Evolutionary conservation across 441 rosid species (phyloP).

Genomic region (Populus hybrid): DNA sequence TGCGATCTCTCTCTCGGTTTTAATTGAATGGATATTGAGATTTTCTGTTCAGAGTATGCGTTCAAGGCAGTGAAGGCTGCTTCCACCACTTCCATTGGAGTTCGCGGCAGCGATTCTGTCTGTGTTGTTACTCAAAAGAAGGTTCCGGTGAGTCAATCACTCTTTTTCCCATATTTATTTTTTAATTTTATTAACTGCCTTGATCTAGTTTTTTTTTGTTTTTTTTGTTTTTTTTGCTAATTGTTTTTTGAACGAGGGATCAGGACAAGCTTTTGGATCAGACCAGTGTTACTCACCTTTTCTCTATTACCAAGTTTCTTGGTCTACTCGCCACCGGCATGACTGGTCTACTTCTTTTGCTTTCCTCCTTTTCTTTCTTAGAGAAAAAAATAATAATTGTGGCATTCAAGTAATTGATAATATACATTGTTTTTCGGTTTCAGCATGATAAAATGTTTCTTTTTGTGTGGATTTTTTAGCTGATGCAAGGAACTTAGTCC

Average conservation of each 20-base stretch:
- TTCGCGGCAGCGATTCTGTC: slow-evolving; percentile 87
- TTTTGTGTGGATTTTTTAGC: slow-evolving; percentile 39
- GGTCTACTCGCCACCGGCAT: slow-evolving; percentile 94
- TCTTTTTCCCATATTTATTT: not conserved
- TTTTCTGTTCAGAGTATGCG: slow-evolving; percentile 65
- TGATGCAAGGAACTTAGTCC: slow-evolving; percentile 97
- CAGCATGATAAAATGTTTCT: not conserved
- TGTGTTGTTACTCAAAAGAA: slow-evolving; percentile 98
- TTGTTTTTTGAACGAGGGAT: not conserved
- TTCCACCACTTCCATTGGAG: slow-evolving; percentile 90
- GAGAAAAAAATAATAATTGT: not conserved
- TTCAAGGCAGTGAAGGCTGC: slow-evolving; percentile 97
- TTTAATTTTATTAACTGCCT: not conserved
- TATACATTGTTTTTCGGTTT: not conserved
- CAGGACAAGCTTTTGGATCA: slow-evolving; percentile 99
- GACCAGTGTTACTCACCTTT: slow-evolving; percentile 85
- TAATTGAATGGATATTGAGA: not conserved
- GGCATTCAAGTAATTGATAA: not conserved
- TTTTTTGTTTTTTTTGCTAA: not conserved
- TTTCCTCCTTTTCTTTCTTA: not conserved
- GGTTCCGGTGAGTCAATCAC: slow-evolving; percentile 67
- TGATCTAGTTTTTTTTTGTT: not conserved
- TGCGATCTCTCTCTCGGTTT: not conserved
- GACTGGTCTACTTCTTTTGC: slow-evolving; percentile 50
- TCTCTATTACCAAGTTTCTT: slow-evolving; percentile 79